Conservation (phyloP, 2,329 filamentous ascomycete genomes). For the Orbilia ellipsospora region DNA sequence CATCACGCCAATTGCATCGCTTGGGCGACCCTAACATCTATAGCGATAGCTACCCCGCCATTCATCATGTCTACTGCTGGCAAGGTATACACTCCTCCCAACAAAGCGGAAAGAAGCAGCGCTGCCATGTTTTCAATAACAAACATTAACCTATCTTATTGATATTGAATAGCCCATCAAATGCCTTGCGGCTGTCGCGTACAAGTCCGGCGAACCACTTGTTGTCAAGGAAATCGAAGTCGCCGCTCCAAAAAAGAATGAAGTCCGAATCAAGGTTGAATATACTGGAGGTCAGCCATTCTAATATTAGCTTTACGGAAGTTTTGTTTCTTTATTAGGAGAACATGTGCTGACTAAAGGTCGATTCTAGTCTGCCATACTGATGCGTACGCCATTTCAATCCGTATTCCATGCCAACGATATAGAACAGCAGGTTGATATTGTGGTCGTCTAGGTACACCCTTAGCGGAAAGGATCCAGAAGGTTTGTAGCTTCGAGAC, state of each 20-base stretch:
- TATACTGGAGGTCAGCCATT: slow-evolving; percentile 76
- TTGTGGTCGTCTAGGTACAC: slow-evolving; percentile 76
- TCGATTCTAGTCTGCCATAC: slow-evolving; percentile 82
- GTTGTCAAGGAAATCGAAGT: slow-evolving; percentile 94
- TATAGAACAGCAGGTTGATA: slow-evolving; percentile 6
- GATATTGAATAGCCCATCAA: slow-evolving; percentile 77
- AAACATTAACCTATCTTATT: slow-evolving; percentile 19
- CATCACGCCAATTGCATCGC: background rate
- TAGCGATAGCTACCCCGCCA: slow-evolving; percentile 13
- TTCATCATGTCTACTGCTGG: slow-evolving; percentile 64
- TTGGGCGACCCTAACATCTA: background rate
- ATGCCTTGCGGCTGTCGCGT: slow-evolving; percentile 97
- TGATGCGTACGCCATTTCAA: slow-evolving; percentile 67
- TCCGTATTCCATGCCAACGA: no score
- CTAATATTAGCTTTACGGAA: background rate
- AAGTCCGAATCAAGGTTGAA: slow-evolving; percentile 96
- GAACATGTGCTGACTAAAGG: slow-evolving; percentile 13
- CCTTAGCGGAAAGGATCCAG: slow-evolving; percentile 94
- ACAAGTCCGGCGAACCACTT: slow-evolving; percentile 92
- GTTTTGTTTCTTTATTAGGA: background rate
- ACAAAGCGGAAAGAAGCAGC: background rate
- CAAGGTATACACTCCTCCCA: slow-evolving; percentile 64
- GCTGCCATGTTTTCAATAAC: background rate
- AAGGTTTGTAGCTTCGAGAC: slow-evolving; percentile 68
- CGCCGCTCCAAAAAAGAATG: slow-evolving; percentile 84